Evolutionary conservation across 805 yeast species (phyloP), one percentile per base, ranked within the genome.

Genomic region (Wickerhamiella bombiphila): DNA sequence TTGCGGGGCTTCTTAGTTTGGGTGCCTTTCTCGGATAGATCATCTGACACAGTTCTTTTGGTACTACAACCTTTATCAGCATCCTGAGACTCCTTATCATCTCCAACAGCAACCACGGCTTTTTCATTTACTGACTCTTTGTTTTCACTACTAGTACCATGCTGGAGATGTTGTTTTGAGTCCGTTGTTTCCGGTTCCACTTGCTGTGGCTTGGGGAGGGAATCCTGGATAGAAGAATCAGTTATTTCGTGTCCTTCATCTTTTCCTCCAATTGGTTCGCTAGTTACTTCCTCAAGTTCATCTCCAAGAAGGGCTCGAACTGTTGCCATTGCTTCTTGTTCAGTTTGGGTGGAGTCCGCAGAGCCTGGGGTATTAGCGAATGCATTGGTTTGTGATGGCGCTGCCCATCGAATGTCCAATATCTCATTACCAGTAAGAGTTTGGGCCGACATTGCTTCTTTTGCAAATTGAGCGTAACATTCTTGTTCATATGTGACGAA

Each of bases 401-500:
- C 26, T 24, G 26, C 94, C 97, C 97, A 86, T 45, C 81, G 67
- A 1, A 86, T 70, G 42, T 66, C 69, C 32, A 86, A 57, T 0
- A 76, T 68, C 44, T 80, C 94, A 40, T 70, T 68, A 31, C 69
- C 74, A 37, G 75, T 68, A 5, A 86, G 54, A 6, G 80, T 68
- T 55, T 88, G 97, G 32, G 76, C 76, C 29, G 77, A 71, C 94
- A 88, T 82, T 1, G 94, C 94, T 56, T 88, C 97, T 50, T 82
- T 81, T 0, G 95, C 94, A 64, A 88, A 91, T 55, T 88, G 96
- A 0, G 96, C 96, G 52, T 70, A 76, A 16, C 68, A 55, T 49
- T 82, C 94, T 25, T 65, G 55, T 40, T 64, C 65, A 52, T 62
- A 88, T 1, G 80, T 76, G 5, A 91, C 70, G 59, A 88, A 86